A percentile compares a stretch with the other conserved stretches of the same genome.
Conservation (phyloP, 148 eudicot genomes). For the Rhododendron ferrugineum region DNA sequence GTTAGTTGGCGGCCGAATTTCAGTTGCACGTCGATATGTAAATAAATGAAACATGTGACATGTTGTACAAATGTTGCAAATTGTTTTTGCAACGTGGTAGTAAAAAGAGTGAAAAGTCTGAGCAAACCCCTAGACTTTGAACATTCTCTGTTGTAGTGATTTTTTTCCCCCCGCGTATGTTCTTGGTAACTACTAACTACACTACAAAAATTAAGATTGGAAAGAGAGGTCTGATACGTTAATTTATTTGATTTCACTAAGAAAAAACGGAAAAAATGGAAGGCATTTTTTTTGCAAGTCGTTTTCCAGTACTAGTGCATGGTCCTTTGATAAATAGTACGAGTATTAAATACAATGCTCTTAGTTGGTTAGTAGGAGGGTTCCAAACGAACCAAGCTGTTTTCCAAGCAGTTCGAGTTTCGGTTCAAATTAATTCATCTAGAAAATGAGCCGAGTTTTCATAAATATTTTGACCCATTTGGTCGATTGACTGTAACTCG, state of each 20-base stretch:
- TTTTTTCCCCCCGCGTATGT: too few species aligned
- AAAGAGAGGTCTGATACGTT: too few species aligned
- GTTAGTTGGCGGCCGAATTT: neutral
- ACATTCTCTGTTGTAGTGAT: too few species aligned
- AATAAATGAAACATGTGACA: neutral
- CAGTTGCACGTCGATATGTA: neutral
- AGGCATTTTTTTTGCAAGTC: too few species aligned
- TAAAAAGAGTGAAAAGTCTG: neutral
- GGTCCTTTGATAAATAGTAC: neutral
- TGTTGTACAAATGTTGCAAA: neutral
- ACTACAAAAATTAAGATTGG: too few species aligned
- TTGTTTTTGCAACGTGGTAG: neutral
- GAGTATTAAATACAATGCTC: neutral
- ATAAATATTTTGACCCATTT: neutral
- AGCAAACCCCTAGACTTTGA: neutral
- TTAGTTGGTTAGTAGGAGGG: neutral
- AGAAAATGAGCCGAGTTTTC: neutral
- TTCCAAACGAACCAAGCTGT: neutral
- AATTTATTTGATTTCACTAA: too few species aligned
- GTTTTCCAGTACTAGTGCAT: neutral
- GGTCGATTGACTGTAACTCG: too few species aligned
- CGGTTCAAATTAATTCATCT: too few species aligned
- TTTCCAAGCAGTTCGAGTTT: neutral
- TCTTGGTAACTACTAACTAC: too few species aligned
- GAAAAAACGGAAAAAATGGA: too few species aligned